Percentiles rank a stretch among this genome's conserved stretches.
Conservation (phyloP, 2,329 filamentous ascomycete genomes). For the Cladosporium sp. region DNA sequence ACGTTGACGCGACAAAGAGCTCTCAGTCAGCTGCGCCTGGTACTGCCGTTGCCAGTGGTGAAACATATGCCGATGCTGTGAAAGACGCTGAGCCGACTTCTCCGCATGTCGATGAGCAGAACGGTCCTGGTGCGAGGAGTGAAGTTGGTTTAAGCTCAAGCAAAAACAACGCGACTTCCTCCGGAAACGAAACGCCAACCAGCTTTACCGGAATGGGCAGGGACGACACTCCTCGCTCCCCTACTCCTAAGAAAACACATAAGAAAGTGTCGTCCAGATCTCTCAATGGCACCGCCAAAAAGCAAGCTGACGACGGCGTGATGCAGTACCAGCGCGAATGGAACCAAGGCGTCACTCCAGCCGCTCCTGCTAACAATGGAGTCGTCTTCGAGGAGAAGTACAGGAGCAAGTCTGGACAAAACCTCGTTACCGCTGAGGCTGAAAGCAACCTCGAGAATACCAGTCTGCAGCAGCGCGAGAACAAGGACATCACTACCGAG, state of each 20-base stretch:
- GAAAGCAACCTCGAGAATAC: conserved; percentile 17
- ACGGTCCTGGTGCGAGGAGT: too few relatives aligned
- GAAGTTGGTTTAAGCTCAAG: too few relatives aligned
- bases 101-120: conserved; percentile 15
- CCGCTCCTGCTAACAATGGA: neutral
- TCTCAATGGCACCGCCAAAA: conserved; percentile 19
- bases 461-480: conserved; percentile 30
- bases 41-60: conserved; percentile 3
- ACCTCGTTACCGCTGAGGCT: conserved; percentile 43
- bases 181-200: conserved; percentile 4
- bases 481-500: conserved; percentile 24
- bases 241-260: conserved; percentile 22
- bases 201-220: conserved; percentile 27
- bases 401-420: conserved; percentile 40
- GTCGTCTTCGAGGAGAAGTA: conserved; percentile 9
- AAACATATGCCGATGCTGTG: conserved; percentile 11
- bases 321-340: conserved; percentile 6
- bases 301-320: conserved; percentile 11
- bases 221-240: conserved; percentile 27
- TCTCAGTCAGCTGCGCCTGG: conserved; percentile 17
- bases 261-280: conserved; percentile 25
- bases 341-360: neutral
- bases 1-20: conserved; percentile 22
- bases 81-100: conserved; percentile 9
- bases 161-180: conserved; percentile 15